A percentile compares a stretch with the other conserved stretches of the same genome.
Conservation (phyloP, 2,329 filamentous ascomycete species). For the Fusarium sp. region DNA sequence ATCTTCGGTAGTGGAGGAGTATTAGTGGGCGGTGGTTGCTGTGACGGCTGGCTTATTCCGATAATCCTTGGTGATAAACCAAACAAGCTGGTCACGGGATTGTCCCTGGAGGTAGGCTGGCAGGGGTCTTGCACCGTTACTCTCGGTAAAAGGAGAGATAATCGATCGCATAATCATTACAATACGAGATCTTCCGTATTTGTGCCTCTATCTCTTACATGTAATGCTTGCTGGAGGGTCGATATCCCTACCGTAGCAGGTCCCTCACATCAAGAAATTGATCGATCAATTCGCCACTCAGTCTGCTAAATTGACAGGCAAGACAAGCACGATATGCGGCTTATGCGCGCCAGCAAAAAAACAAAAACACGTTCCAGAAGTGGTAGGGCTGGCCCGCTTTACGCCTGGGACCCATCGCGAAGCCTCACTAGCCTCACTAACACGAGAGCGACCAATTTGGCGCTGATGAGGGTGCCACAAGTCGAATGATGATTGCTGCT, state of each 20-base stretch:
- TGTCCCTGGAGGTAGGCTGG: background rate
- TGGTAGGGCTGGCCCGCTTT: slow-evolving; percentile 28
- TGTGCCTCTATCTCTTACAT: background rate
- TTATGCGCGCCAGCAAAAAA: slow-evolving; percentile 10
- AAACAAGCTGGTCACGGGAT: slow-evolving; percentile 9
- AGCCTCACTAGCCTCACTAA: background rate
- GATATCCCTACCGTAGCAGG: background rate
- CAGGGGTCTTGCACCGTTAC: slow-evolving; percentile 6
- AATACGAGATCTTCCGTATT: background rate
- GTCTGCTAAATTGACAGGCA: background rate
- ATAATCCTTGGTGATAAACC: slow-evolving; percentile 7
- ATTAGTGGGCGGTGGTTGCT: background rate
- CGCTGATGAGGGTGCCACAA: slow-evolving; percentile 26
- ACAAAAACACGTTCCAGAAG: slow-evolving; percentile 7
- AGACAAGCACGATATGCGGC: background rate
- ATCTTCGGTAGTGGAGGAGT: no score
- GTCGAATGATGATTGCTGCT: slow-evolving; percentile 28
- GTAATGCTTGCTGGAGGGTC: background rate
- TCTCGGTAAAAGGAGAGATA: background rate
- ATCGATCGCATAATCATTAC: background rate
- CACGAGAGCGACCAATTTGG: background rate
- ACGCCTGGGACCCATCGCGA: slow-evolving; percentile 1
- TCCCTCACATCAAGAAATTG: background rate
- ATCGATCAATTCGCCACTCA: background rate
- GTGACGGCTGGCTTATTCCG: slow-evolving; percentile 4